These are phyloP conservation scores for Penicillium malachiteum DNA, from an alignment of 495 filamentous ascomycete genomes.

Conservation along the genomic window DNA sequence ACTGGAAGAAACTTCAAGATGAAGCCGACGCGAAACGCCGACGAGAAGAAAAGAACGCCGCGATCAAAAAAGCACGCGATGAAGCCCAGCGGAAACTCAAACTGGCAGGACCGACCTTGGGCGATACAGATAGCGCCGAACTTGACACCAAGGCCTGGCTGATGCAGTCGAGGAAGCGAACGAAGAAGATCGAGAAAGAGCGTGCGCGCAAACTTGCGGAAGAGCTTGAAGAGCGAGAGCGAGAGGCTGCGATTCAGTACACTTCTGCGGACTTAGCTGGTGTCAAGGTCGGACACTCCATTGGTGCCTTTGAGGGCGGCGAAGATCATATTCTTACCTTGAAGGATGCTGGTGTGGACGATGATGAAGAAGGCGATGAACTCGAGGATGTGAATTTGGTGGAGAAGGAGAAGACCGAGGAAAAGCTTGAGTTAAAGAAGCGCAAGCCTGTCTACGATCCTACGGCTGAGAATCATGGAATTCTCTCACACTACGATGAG, in stretches of 20 bases:
- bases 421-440: slow-evolving; percentile 85
- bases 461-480: slow-evolving; percentile 59
- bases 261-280: slow-evolving; percentile 82
- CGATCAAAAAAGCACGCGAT: slow-evolving; percentile 87
- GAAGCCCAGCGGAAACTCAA: slow-evolving; percentile 69
- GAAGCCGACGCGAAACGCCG: slow-evolving; percentile 65
- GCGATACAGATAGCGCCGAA: slow-evolving; percentile 60
- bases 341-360: slow-evolving; percentile 82
- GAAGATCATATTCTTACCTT: slow-evolving; percentile 86
- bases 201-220: slow-evolving; percentile 67
- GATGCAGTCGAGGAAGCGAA: slow-evolving; percentile 79
- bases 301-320: slow-evolving; percentile 68
- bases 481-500: slow-evolving; percentile 91
- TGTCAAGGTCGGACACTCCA: slow-evolving; percentile 85
- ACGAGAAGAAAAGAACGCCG: slow-evolving; percentile 72
- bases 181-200: slow-evolving; percentile 84
- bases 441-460: slow-evolving; percentile 89
- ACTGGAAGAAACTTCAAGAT: slow-evolving; percentile 66
- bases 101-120: slow-evolving; percentile 78
- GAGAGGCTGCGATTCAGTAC: slow-evolving; percentile 54
- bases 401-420: slow-evolving; percentile 73
- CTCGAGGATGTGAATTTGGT: slow-evolving; percentile 78
- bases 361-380: slow-evolving; percentile 90
- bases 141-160: slow-evolving; percentile 84
- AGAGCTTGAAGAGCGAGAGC: slow-evolving; percentile 68